Evolutionary conservation across 352 stramenopile genomes (phyloP), one percentile per base, ranked within the genome.

Genomic region (Phytophthora aleatoria): DNA sequence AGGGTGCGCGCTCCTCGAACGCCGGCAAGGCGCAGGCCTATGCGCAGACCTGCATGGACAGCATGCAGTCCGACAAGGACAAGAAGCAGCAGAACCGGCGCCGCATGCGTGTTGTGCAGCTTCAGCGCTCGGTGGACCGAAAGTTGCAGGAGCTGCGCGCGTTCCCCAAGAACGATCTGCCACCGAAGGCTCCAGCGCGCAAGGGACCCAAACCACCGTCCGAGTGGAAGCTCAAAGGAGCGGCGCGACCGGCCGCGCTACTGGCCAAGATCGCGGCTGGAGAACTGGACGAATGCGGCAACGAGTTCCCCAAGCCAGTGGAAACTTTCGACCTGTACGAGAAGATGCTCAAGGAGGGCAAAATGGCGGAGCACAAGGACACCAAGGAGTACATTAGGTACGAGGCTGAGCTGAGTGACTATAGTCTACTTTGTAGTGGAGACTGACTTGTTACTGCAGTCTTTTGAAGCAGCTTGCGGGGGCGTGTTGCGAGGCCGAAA

Each of bases 141-240:
- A 86, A 94, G 57, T 65, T 92, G 64, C 71, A 86, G 31, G 70
- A 87, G 59, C 59, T 95, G 49, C 73, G 69, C 27, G 75, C 71
- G 11, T 92, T 89, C 58, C 82, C 84, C 7, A 80, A 76, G 56
- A 38, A 83, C 52, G 57, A 83, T 10, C 38, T 54, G 11, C 39
- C 74, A 33, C 63, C 72, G 3, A 86, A 83, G 54, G 48, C 78
- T 8, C 15, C 73, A 12, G 67, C 75, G 15, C 69, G 69, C 20
- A 92, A 84, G 47, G 87, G 87, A 8, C 87, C 85, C 1, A 79
- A 77, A 36, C 68, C 67, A 4, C 74, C 65, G 7, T 77, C 85
- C 0, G 77, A 94, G 61, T 95, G 85, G 85, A 93, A 93, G 47
- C 74, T 95, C 11, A 93, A 88, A 35, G 87, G 87, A 2, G 83